Evolutionary conservation across 2,329 filamentous ascomycete species (phyloP), one percentile per base, ranked within the genome.

Genomic region (Talaromyces sp.): DNA sequence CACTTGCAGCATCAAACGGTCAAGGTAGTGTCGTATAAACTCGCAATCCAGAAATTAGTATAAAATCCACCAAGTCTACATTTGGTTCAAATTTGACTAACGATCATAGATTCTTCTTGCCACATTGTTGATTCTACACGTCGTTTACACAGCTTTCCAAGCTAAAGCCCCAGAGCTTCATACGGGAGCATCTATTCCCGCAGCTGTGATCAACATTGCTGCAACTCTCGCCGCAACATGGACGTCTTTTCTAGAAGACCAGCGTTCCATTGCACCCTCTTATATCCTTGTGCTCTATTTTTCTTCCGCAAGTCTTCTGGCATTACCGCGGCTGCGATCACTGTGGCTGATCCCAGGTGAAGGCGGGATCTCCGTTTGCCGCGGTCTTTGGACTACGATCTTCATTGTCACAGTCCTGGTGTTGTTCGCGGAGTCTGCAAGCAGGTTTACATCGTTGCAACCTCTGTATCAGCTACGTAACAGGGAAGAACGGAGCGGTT

Each of bases 401-500:
- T 63, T 77, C n/a, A 73, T 66, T 11, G 64, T 78, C 38, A 80
- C 78, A 21, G 26, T 75, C 7, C 63, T 74, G 13, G 62, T 80
- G 1, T 64, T 78, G 4, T 65, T 76, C 29, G 66, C 78, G 0
- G 80, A 81, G 64, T 73, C 75, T 7, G 66, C 68, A 17, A 70
- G 74, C 24, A 82, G 81, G 62, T 64, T 68, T n/a, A 63, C 62
- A 11, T 64, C 74, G 8, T 69, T 70, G 19, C 79, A 79, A 0
- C 73, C 70, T 0, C 14, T 29, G 1, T 60, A 60, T 19, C 53
- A 19, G 19, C 24, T 14, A n/a, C n/a, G 43, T 26, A 35, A 53
- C 2, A 24, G 27, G 9, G 80, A 85, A 65, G 75, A 75, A 26
- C 79, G 77, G 14, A 78, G 76, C 59, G 75, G 80, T 7, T 65